Conservation (phyloP, 345 rosid genomes). For the Raphanus sativus region DNA sequence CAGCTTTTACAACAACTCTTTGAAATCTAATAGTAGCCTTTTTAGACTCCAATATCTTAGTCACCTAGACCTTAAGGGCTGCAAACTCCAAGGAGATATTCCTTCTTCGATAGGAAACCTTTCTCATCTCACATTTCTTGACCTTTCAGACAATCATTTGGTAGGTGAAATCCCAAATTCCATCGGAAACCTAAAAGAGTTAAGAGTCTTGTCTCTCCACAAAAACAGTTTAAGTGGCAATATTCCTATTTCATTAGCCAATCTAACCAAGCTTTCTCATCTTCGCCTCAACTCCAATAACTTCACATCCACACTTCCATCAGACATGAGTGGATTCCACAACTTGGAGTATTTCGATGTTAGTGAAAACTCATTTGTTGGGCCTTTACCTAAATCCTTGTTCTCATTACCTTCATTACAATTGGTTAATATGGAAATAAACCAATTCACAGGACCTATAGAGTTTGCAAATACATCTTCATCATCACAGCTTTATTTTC, state of each 20-base stretch:
- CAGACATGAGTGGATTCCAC: background rate
- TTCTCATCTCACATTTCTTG: background rate
- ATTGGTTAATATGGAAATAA: background rate
- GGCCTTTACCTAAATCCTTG: slow-evolving; percentile 1
- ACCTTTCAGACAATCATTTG: background rate
- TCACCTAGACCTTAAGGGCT: background rate
- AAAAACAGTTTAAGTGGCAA: background rate
- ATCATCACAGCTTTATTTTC: background rate
- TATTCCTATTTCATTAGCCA: background rate
- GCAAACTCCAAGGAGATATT: background rate
- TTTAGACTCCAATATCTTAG: slow-evolving; percentile 18
- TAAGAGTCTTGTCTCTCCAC: background rate
- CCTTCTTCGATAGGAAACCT: slow-evolving; percentile 25
- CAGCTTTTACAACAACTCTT: background rate
- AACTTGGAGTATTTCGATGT: background rate
- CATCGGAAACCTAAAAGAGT: background rate
- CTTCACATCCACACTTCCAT: slow-evolving; percentile 2
- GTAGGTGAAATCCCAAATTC: background rate
- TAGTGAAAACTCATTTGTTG: background rate
- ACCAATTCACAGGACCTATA: slow-evolving; percentile 1
- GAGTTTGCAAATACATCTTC: background rate
- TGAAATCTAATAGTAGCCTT: slow-evolving; percentile 4
- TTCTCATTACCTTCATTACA: background rate
- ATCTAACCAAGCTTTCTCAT: background rate
- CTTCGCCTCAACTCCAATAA: background rate